Base-by-base conservation (phyloP, 75 land plant genomes). In the Sequoia sempervirens region DNA sequence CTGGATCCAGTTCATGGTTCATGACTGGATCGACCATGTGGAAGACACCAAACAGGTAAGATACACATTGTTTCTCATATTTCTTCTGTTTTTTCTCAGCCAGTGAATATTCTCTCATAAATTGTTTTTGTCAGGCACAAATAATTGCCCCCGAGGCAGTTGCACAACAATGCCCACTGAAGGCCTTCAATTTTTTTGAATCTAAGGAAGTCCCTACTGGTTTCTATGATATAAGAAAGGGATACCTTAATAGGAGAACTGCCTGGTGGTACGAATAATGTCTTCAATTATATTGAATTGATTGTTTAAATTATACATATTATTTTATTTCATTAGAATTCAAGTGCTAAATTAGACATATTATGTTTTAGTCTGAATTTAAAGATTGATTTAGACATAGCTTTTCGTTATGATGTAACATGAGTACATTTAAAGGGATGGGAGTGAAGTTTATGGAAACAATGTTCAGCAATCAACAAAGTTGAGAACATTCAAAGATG, bases 1-100 rank as follows among this genome's bases (percentile, higher is more conserved):
- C 1, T 93, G 95, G 95, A 88, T 93, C 46, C 90, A 93, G 82
- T 90, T 93, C 86, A 93, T 92, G 93, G 89, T 93, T 40, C 95
- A 93, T 82, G 95, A 93, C 85, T 93, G 95, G 95, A 47, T 93
- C 79, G 93, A 93, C 75, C 95, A 93, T 81, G 38, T 87, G 56
- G 93, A 93, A 86, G 92, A 89, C 66, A 90, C 86, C 17, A 10
- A 90, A 37, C 89, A 90, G 86, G 90, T 85, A 69, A 18, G 20
- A 18, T 43, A 10, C 7, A 47, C 4, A 81, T 20, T 32, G 20
- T 41, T 26, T n/a, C 3, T 11, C 46, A 43, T 26, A 15, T 75
- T 75, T 75, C 43, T 17, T 75, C 41, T 37, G 1, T 26, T 9
- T 18, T 2, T 12, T 70, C 36, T 11, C 1, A 70, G 6, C 7